phyloP scores from a whole-genome alignment of 2,329 filamentous ascomycete species.

The Paraphoma chrysanthemicola region DNA sequence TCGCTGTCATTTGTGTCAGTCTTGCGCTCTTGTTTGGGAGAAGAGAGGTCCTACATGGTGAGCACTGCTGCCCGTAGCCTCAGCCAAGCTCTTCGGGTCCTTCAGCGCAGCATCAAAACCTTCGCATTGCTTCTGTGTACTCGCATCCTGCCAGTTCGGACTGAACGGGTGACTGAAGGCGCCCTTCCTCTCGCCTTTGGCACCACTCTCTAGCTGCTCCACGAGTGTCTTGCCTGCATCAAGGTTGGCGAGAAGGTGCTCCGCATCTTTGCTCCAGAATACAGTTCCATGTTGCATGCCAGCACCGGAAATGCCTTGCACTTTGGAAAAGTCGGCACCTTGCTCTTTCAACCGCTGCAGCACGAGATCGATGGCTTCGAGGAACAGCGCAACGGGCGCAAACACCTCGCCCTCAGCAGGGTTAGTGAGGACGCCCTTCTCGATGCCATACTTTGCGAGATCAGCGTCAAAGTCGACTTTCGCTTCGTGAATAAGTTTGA shows the following conservation, averaged over 20 bases:
- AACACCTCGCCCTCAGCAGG: slow-evolving; percentile 86
- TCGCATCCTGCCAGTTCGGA: slow-evolving; percentile 98
- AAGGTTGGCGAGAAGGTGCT: slow-evolving; percentile 67
- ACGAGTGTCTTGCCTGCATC: slow-evolving; percentile 68
- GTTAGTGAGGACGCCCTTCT: slow-evolving; percentile 87
- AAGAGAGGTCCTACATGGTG: slow-evolving; percentile 76
- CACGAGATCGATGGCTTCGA: slow-evolving; percentile 89
- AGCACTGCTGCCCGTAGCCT: slow-evolving; percentile 86
- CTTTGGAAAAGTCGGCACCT: slow-evolving; percentile 73
- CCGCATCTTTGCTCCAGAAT: slow-evolving; percentile 81
- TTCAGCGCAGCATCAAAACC: slow-evolving; percentile 79
- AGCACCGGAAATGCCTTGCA: slow-evolving; percentile 86
- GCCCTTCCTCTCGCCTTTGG: slow-evolving; percentile 50
- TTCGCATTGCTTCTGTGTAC: slow-evolving; percentile 91
- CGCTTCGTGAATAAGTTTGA: slow-evolving; percentile 81
- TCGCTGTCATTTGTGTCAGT: slow-evolving; percentile 62
- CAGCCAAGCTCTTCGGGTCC: slow-evolving; percentile 71
- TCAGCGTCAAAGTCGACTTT: slow-evolving; percentile 97
- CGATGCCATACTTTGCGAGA: slow-evolving; percentile 72
- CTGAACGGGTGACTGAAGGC: slow-evolving; percentile 86
- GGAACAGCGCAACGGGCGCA: slow-evolving; percentile 91
- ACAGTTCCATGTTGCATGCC: slow-evolving; percentile 98
- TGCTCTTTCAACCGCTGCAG: slow-evolving; percentile 73
- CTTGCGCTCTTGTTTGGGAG: not conserved
- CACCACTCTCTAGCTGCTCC: slow-evolving; percentile 67